Conservation (phyloP, 1,139 yeast species). For the Lodderomyces pseudojiufengensis region DNA sequence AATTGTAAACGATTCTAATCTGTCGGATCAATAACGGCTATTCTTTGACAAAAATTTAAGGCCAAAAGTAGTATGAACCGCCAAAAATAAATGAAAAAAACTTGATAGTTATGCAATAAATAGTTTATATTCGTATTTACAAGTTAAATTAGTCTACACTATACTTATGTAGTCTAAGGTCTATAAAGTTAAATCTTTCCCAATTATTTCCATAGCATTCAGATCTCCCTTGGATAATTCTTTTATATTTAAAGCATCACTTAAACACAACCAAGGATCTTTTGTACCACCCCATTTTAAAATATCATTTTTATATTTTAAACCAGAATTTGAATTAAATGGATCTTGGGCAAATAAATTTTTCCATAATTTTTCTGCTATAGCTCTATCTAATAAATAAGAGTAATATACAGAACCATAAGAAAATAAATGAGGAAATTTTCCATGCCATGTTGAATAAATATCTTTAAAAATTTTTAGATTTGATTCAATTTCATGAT, state of each 20-base stretch:
- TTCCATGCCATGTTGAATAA: constrained; percentile 86
- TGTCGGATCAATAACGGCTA: too few species aligned
- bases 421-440: constrained; percentile 88
- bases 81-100: background rate
- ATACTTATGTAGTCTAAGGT: too few species aligned
- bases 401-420: constrained; percentile 95
- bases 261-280: constrained; percentile 85
- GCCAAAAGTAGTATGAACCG: too few species aligned
- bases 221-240: constrained; percentile 64
- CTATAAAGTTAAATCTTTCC: constrained; percentile 11
- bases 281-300: constrained; percentile 92
- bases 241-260: constrained; percentile 68
- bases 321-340: constrained; percentile 68
- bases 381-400: constrained; percentile 86
- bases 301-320: constrained; percentile 63
- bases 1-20: too few species aligned
- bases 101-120: background rate
- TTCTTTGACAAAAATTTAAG: too few species aligned
- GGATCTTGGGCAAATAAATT: constrained; percentile 70
- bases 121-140: too few species aligned
- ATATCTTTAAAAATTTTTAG: constrained; percentile 57
- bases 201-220: constrained; percentile 70
- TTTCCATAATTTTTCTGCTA: constrained; percentile 83
- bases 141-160: too few species aligned
- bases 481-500: constrained; percentile 61